phyloP scores from a whole-genome alignment of 1,284 basidiomycete species.

The Pyrrhoderma lamaoense region DNA sequence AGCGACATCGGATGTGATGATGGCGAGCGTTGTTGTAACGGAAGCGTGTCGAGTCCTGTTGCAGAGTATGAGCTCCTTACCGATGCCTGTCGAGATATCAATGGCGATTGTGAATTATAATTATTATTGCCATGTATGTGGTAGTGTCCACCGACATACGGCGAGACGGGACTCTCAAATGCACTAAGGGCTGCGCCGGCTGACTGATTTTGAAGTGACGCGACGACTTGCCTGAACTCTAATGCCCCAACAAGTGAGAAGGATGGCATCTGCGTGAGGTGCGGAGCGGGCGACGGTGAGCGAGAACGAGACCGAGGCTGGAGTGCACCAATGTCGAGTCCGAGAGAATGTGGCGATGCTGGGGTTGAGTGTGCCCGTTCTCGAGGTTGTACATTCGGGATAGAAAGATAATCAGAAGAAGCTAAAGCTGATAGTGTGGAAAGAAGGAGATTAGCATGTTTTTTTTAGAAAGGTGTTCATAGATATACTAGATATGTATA shows the following conservation, averaged over 20 bases:
- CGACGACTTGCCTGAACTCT: conserved; percentile 87
- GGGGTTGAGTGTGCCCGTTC: conserved; percentile 15
- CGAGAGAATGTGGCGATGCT: conserved; percentile 26
- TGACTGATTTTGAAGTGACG: conserved; percentile 65
- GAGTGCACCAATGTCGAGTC: too few relatives aligned
- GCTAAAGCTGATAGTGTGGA: too few relatives aligned
- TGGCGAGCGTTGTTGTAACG: too few relatives aligned
- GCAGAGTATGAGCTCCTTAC: too few relatives aligned
- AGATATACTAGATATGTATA: not conserved
- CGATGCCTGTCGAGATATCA: too few relatives aligned
- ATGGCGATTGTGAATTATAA: conserved; percentile 30
- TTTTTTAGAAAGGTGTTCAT: conserved; percentile 20
- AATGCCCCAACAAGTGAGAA: conserved; percentile 90
- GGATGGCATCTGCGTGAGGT: conserved; percentile 67
- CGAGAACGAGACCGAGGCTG: too few relatives aligned
- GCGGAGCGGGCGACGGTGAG: too few relatives aligned
- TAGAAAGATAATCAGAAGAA: conserved; percentile 6
- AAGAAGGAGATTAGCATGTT: too few relatives aligned
- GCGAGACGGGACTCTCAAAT: conserved; percentile 64
- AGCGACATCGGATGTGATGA: too few relatives aligned
- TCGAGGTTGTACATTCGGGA: conserved; percentile 3
- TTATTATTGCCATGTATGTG: conserved; percentile 29
- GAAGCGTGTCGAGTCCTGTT: too few relatives aligned
- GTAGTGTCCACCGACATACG: conserved; percentile 69
- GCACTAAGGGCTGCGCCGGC: conserved; percentile 47